Percentiles rank a stretch among this genome's conserved stretches.
Evolutionary conservation across 2,329 filamentous ascomycete genomes (phyloP).

Genomic region (Fusarium oxysporum): DNA sequence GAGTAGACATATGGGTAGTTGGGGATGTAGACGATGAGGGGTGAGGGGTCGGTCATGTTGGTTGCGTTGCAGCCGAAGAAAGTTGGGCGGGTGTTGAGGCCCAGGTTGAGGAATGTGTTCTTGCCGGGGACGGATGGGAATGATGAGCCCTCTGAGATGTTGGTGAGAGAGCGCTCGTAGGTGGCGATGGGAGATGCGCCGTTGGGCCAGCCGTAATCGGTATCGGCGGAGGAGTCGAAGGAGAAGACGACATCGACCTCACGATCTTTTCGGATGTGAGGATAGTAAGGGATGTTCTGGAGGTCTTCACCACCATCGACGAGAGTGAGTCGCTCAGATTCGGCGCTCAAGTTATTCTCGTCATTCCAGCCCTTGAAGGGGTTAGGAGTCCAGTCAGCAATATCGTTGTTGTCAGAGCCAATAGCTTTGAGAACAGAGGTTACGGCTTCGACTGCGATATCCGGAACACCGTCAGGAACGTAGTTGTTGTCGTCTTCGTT

Average conservation of each 20-base stretch:
- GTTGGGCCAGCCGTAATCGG: constrained; percentile 67
- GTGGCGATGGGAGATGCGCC: constrained; percentile 69
- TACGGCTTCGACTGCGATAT: constrained; percentile 59
- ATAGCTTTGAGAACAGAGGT: constrained; percentile 63
- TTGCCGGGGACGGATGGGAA: constrained; percentile 70
- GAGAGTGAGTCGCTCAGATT: constrained; percentile 70
- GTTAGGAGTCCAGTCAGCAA: constrained; percentile 76
- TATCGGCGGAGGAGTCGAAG: constrained; percentile 73
- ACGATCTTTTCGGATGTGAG: constrained; percentile 62
- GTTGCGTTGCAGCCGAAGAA: constrained; percentile 74
- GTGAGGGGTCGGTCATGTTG: constrained; percentile 65
- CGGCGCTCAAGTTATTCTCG: constrained; percentile 55
- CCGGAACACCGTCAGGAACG: constrained; percentile 61
- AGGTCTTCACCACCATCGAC: constrained; percentile 85
- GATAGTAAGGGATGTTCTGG: constrained; percentile 84
- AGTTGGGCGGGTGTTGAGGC: constrained; percentile 68
- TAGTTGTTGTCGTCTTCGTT: constrained; percentile 58
- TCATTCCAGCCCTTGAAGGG: constrained; percentile 66
- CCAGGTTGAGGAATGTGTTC: constrained; percentile 67
- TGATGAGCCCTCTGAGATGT: constrained; percentile 63
- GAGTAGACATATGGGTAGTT: constrained; percentile 77
- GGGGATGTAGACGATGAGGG: constrained; percentile 88
- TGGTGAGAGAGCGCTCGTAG: constrained; percentile 63
- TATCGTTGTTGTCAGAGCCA: constrained; percentile 75
- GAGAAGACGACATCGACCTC: constrained; percentile 72